Evolutionary conservation across 192 early-diverging fungal genomes (phyloP), one percentile per base, ranked within the genome.

Genomic region (Coemansia sp.): DNA sequence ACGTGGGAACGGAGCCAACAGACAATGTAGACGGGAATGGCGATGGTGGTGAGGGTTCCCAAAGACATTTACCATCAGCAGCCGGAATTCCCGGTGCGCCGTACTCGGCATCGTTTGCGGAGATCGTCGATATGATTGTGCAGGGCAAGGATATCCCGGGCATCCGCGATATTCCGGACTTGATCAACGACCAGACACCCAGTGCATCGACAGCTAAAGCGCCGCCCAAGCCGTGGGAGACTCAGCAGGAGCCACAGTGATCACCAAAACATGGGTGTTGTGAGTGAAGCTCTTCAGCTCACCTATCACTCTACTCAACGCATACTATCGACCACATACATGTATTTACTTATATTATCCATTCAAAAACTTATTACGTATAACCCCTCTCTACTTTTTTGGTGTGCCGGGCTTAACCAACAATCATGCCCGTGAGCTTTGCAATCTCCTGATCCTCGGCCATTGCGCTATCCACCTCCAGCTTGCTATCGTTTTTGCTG

Each of bases 181-280:
- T 68, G 40, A 49, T 82, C 19, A 82, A 67, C 48, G 45, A 64
- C 2, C 56, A 73, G n/a, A 22, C 16, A 9, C 74, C 79, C 39
- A 82, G 79, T 40, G 51, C 36, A 11, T 82, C 79, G 8, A 67
- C 71, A 22, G 6, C 47, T 18, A 60, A 41, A 12, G 67, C 71
- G 8, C 79, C 79, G 8, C 71, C 62, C 39, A 82, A 82, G 66
- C 79, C 79, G 46, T 82, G 79, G 79, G 79, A 82, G 40, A 47
- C 21, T 8, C 64, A 73, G 22, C 56, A 58, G 36, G 18, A 58
- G 37, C 21, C 12, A 4, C 8, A n/a, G 26, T 42, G 42, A 15
- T 6, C 6, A 8, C 41, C 42, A 63, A 39, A 41, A 11, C 2
- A 18, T n/a, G n/a, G n/a, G n/a, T n/a, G n/a, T n/a, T n/a, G n/a